These are phyloP conservation scores for Neoboletus subvelutipes DNA, from an alignment of 768 basidiomycete species.

Conservation along the genomic window DNA sequence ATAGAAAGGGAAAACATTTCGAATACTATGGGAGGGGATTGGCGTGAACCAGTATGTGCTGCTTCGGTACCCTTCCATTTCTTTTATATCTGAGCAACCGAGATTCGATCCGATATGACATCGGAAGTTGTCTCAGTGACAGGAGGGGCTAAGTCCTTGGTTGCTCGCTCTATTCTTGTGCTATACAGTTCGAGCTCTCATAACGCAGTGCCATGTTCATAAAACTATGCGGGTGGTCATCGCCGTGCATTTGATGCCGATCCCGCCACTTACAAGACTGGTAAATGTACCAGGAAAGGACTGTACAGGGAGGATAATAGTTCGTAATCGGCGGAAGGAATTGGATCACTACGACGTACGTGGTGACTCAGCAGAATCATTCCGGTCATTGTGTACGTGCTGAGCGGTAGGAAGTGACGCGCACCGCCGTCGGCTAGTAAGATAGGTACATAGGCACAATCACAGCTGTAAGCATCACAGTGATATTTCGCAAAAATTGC, in stretches of 20 bases:
- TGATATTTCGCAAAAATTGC: neutral
- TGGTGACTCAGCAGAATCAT: neutral
- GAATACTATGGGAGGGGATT: neutral
- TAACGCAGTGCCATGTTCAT: neutral
- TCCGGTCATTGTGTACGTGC: neutral
- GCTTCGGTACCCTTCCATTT: too few species aligned
- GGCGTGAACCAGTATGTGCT: neutral
- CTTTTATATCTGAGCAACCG: conserved; percentile 9
- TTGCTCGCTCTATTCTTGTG: neutral
- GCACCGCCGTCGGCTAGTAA: neutral
- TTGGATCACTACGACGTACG: neutral
- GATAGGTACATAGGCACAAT: too few species aligned
- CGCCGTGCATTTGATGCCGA: neutral
- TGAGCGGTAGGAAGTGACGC: neutral
- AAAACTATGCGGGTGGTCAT: neutral
- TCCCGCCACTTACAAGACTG: neutral
- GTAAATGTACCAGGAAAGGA: neutral
- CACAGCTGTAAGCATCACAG: too few species aligned
- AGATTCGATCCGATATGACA: neutral
- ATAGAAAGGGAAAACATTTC: conserved; percentile 7
- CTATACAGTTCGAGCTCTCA: neutral
- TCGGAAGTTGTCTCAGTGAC: neutral
- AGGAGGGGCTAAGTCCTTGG: neutral
- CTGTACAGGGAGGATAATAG: too few species aligned
- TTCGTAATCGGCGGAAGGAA: neutral